These are phyloP conservation scores for Candida incommunis DNA, from an alignment of 805 yeast species.

Conservation along the genomic window DNA sequence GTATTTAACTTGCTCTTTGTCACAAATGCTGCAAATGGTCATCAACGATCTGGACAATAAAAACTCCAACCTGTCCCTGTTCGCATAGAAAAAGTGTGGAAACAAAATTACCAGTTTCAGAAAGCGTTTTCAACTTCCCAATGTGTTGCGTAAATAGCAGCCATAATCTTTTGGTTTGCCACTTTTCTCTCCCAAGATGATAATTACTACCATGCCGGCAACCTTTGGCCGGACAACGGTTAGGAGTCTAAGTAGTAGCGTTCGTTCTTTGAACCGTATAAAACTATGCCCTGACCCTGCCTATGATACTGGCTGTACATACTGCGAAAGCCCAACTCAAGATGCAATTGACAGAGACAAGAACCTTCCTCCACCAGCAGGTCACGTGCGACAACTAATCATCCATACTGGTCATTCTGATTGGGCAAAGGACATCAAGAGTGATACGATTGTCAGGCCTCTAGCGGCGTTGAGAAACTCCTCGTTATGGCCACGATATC, in stretches of 20 bases:
- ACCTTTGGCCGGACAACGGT: too few species aligned
- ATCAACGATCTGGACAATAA: background rate
- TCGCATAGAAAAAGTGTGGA: too few species aligned
- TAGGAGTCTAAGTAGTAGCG: too few species aligned
- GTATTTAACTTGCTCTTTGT: conserved; percentile 24
- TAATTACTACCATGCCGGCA: too few species aligned
- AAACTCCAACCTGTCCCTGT: too few species aligned
- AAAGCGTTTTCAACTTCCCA: too few species aligned
- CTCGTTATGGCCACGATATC: conserved; percentile 9
- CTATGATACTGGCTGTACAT: conserved; percentile 49
- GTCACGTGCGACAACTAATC: conserved; percentile 42
- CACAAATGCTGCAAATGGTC: background rate
- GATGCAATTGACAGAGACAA: conserved; percentile 28
- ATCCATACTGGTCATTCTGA: conserved; percentile 29
- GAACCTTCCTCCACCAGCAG: conserved; percentile 31
- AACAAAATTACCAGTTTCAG: too few species aligned
- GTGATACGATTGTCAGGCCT: conserved; percentile 34
- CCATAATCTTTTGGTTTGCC: too few species aligned
- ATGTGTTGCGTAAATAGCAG: too few species aligned
- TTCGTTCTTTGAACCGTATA: background rate
- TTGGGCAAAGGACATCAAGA: conserved; percentile 26
- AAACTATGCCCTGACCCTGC: conserved; percentile 34
- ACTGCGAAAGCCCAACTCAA: conserved; percentile 32
- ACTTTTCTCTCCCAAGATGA: too few species aligned
- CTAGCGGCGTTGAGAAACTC: conserved; percentile 26